Evolutionary conservation across 768 basidiomycete species (phyloP).

Genomic region (Daedaleopsis nitida): DNA sequence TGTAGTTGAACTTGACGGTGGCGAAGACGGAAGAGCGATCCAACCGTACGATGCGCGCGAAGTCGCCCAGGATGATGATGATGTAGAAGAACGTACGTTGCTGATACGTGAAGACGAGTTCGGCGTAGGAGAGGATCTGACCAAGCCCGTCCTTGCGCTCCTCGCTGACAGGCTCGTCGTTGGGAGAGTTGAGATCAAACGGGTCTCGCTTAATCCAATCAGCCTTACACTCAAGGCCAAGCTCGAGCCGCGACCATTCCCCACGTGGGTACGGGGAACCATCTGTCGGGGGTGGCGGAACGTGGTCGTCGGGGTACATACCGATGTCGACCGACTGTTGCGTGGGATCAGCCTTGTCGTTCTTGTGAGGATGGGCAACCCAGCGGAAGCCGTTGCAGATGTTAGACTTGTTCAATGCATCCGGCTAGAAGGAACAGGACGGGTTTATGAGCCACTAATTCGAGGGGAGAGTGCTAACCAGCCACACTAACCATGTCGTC

Average conservation of each 20-base stretch:
- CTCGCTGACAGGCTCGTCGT: background rate
- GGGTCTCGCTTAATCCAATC: background rate
- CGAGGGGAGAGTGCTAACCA: too few relatives aligned
- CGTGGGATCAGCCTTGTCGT: background rate
- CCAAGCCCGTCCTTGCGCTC: background rate
- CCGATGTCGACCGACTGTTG: background rate
- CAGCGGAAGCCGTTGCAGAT: too few relatives aligned
- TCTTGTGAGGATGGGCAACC: background rate
- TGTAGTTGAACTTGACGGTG: constrained; percentile 1
- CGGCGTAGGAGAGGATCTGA: constrained; percentile 1
- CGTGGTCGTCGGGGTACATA: background rate
- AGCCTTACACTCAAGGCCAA: constrained; percentile 3
- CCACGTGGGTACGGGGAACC: constrained; percentile 22
- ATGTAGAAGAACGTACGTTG: background rate
- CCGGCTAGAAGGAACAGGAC: too few relatives aligned
- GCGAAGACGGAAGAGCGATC: constrained; percentile 1
- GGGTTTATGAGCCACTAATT: too few relatives aligned
- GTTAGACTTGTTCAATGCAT: too few relatives aligned
- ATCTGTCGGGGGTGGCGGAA: background rate
- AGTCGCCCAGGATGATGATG: constrained; percentile 7
- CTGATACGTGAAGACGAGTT: constrained; percentile 2
- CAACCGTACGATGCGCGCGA: constrained; percentile 3
- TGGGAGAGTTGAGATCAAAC: background rate
- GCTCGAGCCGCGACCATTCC: constrained; percentile 2
- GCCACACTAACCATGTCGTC: too few relatives aligned